phyloP scores from a whole-genome alignment of 2,329 filamentous ascomycete genomes.

The Neurospora sp. region DNA sequence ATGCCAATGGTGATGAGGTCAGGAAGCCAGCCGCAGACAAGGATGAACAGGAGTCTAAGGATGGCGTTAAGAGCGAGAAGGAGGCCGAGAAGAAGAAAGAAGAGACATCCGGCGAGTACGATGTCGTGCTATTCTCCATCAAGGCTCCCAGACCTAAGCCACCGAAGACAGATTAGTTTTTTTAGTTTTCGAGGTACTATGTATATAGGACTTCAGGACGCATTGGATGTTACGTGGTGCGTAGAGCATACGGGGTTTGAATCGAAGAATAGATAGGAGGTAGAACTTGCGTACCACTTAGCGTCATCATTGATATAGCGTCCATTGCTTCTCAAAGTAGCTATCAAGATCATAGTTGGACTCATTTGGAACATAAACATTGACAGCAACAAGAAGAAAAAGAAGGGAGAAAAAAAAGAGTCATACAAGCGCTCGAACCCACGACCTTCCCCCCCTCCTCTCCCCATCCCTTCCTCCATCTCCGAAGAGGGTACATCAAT shows the following conservation, averaged over 20 bases:
- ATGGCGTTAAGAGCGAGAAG: conserved; percentile 20
- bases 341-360: not conserved
- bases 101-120: conserved; percentile 4
- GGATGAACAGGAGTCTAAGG: conserved; percentile 18
- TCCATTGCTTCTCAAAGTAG: not conserved
- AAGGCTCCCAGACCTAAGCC: conserved; percentile 11
- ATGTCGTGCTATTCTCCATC: conserved; percentile 21
- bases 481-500: not conserved
- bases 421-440: not conserved
- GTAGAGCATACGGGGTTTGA: not conserved
- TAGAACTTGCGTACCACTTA: not conserved
- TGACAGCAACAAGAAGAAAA: not conserved
- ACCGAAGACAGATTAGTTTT: conserved; percentile 10
- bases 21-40: conserved; percentile 29
- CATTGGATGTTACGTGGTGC: too few relatives aligned
- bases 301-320: not conserved
- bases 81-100: conserved; percentile 13
- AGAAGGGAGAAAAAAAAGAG: not conserved
- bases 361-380: not conserved
- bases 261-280: not conserved
- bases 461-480: not conserved
- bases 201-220: not conserved
- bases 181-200: not conserved
- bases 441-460: not conserved
- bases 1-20: conserved; percentile 33